These are phyloP conservation scores for Capsicum pubescens DNA, from an alignment of 257 asterid genomes.

Conservation along the genomic window DNA sequence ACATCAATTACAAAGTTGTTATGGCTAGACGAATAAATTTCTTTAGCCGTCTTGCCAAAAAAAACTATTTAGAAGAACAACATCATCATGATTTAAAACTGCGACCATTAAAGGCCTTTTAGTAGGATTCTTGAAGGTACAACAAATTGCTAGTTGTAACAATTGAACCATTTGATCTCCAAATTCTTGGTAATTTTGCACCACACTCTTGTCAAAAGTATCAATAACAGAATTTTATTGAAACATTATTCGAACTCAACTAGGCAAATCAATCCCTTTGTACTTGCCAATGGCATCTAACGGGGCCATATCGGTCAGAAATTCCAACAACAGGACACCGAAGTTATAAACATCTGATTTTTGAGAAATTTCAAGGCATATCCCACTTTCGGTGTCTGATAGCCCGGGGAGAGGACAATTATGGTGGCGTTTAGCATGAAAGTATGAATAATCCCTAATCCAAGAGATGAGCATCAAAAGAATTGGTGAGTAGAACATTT, in stretches of 20 bases:
- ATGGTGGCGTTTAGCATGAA: neutral
- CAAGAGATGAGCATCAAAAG: constrained; percentile 32
- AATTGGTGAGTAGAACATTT: constrained; percentile 38
- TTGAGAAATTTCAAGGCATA: constrained; percentile 30
- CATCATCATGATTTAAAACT: neutral
- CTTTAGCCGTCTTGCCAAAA: neutral
- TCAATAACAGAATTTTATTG: constrained; percentile 30
- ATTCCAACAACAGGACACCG: constrained; percentile 45
- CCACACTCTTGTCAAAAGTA: constrained; percentile 30
- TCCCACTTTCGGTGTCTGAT: constrained; percentile 42
- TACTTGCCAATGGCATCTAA: constrained; percentile 25
- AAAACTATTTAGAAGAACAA: too few species aligned
- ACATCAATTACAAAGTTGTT: too few species aligned
- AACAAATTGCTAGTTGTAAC: constrained; percentile 32
- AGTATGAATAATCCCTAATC: constrained; percentile 35
- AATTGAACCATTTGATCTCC: constrained; percentile 36
- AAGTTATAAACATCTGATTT: constrained; percentile 48
- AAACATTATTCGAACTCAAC: constrained; percentile 36
- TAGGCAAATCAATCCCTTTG: constrained; percentile 32
- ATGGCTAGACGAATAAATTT: too few species aligned
- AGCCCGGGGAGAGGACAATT: neutral
- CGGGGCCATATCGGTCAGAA: constrained; percentile 31
- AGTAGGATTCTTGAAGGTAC: constrained; percentile 31
- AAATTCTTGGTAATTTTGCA: constrained; percentile 22
- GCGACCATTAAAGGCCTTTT: constrained; percentile 33